These are phyloP conservation scores for Cercophora newfieldiana DNA, from an alignment of 495 filamentous ascomycete species.

Conservation along the genomic window DNA sequence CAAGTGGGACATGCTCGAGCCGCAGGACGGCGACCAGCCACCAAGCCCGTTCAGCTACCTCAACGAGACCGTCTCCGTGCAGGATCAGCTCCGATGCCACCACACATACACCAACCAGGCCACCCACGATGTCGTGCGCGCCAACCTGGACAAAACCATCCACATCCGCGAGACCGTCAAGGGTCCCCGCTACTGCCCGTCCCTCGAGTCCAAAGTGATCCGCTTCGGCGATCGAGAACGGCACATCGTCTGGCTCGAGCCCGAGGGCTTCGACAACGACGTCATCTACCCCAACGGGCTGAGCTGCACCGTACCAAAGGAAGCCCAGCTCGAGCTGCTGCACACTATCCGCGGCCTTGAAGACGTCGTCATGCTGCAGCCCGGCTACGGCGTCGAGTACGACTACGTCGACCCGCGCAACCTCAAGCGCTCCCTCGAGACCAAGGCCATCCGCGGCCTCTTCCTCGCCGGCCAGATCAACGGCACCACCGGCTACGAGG, in stretches of 20 bases:
- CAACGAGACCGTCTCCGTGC: conserved; percentile 70
- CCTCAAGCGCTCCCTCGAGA: conserved; percentile 84
- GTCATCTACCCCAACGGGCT: conserved; percentile 96
- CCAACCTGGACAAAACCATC: conserved; percentile 86
- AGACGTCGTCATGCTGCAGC: conserved; percentile 89
- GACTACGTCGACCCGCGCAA: conserved; percentile 96
- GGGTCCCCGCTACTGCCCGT: conserved; percentile 93
- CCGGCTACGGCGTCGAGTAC: conserved; percentile 97
- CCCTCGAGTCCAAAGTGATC: conserved; percentile 91
- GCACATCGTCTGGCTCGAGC: conserved; percentile 95
- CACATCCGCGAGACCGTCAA: conserved; percentile 96
- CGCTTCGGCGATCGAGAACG: conserved; percentile 74
- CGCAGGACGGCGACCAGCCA: conserved; percentile 79
- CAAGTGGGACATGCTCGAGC: conserved; percentile 68
- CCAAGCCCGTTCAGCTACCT: conserved; percentile 91
- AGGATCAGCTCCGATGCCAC: conserved; percentile 80
- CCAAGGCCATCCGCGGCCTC: conserved; percentile 84
- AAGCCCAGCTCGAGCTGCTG: conserved; percentile 80
- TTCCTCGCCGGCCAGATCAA: conserved; percentile 98
- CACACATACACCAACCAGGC: conserved; percentile 80
- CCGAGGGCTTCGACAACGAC: conserved; percentile 89
- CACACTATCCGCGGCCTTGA: conserved; percentile 84
- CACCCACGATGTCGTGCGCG: conserved; percentile 80
- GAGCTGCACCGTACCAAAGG: conserved; percentile 90
- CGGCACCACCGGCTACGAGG: conserved; percentile 96